Evolutionary conservation across 106 monocot species (phyloP), one percentile per base, ranked within the genome.

Genomic region (Amphibolis antarctica): DNA sequence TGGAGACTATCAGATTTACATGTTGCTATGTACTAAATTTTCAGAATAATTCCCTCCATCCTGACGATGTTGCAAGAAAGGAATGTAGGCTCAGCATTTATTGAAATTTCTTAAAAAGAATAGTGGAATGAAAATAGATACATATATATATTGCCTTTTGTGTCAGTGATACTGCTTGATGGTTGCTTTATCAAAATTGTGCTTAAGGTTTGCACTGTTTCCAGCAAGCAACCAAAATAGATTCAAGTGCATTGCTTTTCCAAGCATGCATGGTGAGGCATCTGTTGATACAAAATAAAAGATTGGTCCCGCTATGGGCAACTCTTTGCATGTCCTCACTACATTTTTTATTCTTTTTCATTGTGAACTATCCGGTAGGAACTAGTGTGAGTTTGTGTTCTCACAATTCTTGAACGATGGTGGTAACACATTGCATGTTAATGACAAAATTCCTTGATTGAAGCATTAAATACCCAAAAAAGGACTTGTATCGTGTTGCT

Each of bases 221-320:
- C 61, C 61, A 61, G 61, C 61, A 42, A 61, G 61, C 23, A 61
- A 61, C 61, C 61, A n/a, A 61, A 42, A 61, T 61, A 42, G 24
- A 55, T 55, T 36, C 36, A 53, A 53, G 53, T 53, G 53, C 21
- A 53, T 20, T 21, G 23, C 53, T 23, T 53, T 53, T 19, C 10
- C 10, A 12, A 28, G 18, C 28, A 28, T 57, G 57, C 61, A 61
- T 0, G 43, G 61, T 42, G 61, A 44, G 61, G 43, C 36, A n/a
- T 61, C 12, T 42, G 43, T 18, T 42, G 21, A 42, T 61, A 61
- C 43, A 18, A 42, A 1, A 11, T 28, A 9, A 61, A 61, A 61
- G 43, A 27, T 22, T 12, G 19, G n/a, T 42, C 17, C 10, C 29
- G 42, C 20, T 61, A 61, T 22, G 42, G 61, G 1, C 61, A 21